These are phyloP conservation scores for Fusarium avenaceum DNA, from an alignment of 2,329 filamentous ascomycete genomes.

Conservation along the genomic window DNA sequence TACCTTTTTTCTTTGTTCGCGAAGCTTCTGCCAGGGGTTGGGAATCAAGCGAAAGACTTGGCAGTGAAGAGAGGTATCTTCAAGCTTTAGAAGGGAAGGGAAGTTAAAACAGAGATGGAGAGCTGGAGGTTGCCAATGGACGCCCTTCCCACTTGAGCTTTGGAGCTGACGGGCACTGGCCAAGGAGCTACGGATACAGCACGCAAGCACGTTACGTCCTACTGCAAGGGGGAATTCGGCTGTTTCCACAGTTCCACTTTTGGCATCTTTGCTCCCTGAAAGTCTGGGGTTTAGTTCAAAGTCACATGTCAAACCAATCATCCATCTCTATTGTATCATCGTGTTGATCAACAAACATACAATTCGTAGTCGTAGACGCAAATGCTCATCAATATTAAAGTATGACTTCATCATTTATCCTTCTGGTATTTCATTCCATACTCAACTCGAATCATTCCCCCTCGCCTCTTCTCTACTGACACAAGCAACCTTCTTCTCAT, in stretches of 20 bases:
- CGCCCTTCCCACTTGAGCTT: background rate
- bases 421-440: conserved; percentile 30
- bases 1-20: conserved; percentile 19
- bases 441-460: conserved; percentile 19
- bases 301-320: conserved; percentile 29
- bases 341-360: too few relatives aligned
- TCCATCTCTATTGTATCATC: too few relatives aligned
- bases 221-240: conserved; percentile 19
- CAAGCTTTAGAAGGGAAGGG: background rate
- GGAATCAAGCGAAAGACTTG: conserved; percentile 38
- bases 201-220: background rate
- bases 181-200: background rate
- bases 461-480: conserved; percentile 27
- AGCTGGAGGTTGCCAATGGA: background rate
- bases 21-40: conserved; percentile 29
- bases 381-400: background rate
- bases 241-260: conserved; percentile 17
- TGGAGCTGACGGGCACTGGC: conserved; percentile 3
- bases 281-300: conserved; percentile 38
- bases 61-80: conserved; percentile 7
- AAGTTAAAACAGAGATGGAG: conserved; percentile 3
- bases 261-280: conserved; percentile 16
- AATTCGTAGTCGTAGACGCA: background rate
- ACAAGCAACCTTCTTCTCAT: conserved; percentile 11
- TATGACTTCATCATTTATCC: conserved; percentile 23